Evolutionary conservation across 345 rosid species (phyloP), one percentile per base, ranked within the genome.

Genomic region (Aegle marmelos): DNA sequence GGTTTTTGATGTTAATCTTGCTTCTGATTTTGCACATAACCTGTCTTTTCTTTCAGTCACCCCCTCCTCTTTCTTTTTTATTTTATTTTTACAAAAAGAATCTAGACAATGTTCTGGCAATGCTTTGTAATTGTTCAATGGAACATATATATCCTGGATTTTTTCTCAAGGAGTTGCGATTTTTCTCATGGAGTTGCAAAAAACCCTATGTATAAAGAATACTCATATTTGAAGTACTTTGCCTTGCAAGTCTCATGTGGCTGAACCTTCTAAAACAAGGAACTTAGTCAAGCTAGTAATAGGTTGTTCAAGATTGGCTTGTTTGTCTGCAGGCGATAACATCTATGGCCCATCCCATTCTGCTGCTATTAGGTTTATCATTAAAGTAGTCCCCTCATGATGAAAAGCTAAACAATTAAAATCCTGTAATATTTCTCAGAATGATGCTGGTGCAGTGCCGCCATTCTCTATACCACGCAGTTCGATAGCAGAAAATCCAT

Each of bases 401-500:
- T 21, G 19, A 8, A 68, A 75, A 70, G 41, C 80, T 83, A 75
- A 84, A 68, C 13, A 62, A 41, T 80, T 56, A 27, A 72, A 78
- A 45, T 80, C 76, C 72, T 83, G 67, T 83, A 58, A 64, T 63
- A 79, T 80, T 69, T 82, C 45, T 83, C 90, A 95, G 99, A 90
- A 83, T 86, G 97, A 90, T 73, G 88, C 88, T 83, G 92, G 86
- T 59, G 80, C 92, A 69, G 97, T 89, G 74, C 98, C 99, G 0
- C 80, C 80, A 22, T 88, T 88, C 83, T 88, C 98, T 4, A 80
- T 82, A 79, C 98, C 99, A 45, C 94, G 94, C 66, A 82, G 91
- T 83, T 81, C 76, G 76, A 95, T 95, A 73, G 94, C 98, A 58
- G 97, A 95, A 91, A 95, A 95, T 87, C 97, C 98, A 78, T 95